A percentile compares a stretch with the other conserved stretches of the same genome.
These are phyloP conservation scores for Citrullus colocynthis DNA, from an alignment of 306 rosid species.

Conservation along the genomic window DNA sequence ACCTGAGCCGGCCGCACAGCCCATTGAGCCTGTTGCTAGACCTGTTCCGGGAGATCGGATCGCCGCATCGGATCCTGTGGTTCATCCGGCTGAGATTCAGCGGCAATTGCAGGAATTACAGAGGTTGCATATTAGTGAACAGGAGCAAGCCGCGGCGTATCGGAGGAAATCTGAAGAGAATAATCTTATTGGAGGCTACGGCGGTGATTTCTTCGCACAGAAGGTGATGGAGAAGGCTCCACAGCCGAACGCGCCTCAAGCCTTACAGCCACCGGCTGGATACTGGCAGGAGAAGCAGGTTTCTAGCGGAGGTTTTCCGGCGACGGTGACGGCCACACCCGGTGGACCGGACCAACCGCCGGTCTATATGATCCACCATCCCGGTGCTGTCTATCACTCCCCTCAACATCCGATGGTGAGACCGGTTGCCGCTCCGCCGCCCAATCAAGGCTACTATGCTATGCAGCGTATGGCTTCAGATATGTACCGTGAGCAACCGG, in stretches of 20 bases:
- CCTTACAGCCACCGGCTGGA: constrained; percentile 16
- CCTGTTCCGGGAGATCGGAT: constrained; percentile 26
- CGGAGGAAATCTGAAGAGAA: constrained; percentile 49
- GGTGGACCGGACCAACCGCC: constrained; percentile 40
- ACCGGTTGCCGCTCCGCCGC: constrained; percentile 16
- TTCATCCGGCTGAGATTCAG: constrained; percentile 42
- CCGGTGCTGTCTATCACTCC: constrained; percentile 36
- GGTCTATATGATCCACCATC: constrained; percentile 48
- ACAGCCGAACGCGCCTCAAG: constrained; percentile 3
- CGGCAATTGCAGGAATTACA: constrained; percentile 57
- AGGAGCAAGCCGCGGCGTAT: constrained; percentile 34
- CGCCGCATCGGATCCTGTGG: constrained; percentile 26
- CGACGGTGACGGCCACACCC: constrained; percentile 20
- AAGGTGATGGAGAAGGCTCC: constrained; percentile 42
- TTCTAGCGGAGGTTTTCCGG: constrained; percentile 28
- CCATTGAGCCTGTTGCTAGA: constrained; percentile 25
- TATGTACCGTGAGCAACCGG: constrained; percentile 56
- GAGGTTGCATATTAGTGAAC: constrained; percentile 46
- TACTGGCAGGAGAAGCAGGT: constrained; percentile 60
- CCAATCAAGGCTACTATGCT: constrained; percentile 50
- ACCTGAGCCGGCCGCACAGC: constrained; percentile 31
- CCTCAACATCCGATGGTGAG: constrained; percentile 36
- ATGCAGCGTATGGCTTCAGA: constrained; percentile 54
- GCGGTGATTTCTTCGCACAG: constrained; percentile 51
- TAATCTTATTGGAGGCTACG: constrained; percentile 25